Percentiles rank a stretch among this genome's conserved stretches.
Evolutionary conservation across 495 filamentous ascomycete genomes (phyloP).

Genomic region (Neurospora africana): DNA sequence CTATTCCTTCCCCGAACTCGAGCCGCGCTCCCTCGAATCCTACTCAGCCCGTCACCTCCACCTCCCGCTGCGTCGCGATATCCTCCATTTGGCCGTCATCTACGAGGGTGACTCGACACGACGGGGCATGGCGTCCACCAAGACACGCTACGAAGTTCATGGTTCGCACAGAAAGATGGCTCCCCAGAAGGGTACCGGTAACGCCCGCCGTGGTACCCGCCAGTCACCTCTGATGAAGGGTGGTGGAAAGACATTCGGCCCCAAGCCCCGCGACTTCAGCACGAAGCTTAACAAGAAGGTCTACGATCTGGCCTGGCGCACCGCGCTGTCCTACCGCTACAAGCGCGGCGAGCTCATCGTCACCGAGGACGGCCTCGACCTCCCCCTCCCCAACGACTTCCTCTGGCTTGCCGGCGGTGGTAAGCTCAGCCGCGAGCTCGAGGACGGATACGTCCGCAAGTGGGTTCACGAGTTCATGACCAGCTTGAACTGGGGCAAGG

Average conservation of each 20-base stretch:
- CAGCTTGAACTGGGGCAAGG: slow-evolving; percentile 60
- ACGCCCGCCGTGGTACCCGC: slow-evolving; percentile 66
- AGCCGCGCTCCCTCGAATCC: slow-evolving; percentile 66
- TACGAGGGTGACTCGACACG: slow-evolving; percentile 88
- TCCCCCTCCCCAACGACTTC: slow-evolving; percentile 40
- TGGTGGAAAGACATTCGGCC: slow-evolving; percentile 79
- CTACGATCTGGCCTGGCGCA: slow-evolving; percentile 94
- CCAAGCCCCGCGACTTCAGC: slow-evolving; percentile 79
- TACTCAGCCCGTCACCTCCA: slow-evolving; percentile 74
- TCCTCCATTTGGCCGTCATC: slow-evolving; percentile 84
- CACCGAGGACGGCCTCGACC: slow-evolving; percentile 59
- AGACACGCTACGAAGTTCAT: slow-evolving; percentile 74
- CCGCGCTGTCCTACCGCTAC: slow-evolving; percentile 85
- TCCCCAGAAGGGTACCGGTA: slow-evolving; percentile 77
- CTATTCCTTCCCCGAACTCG: slow-evolving; percentile 82
- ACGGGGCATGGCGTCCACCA: slow-evolving; percentile 75
- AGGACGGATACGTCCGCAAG: slow-evolving; percentile 41
- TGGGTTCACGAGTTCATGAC: slow-evolving; percentile 56
- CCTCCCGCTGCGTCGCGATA: slow-evolving; percentile 79
- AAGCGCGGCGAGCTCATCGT: slow-evolving; percentile 75
- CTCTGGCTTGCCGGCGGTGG: slow-evolving; percentile 20
- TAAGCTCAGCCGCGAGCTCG: slow-evolving; percentile 23
- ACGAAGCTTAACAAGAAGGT: slow-evolving; percentile 77
- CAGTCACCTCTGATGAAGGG: slow-evolving; percentile 76
- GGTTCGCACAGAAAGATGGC: slow-evolving; percentile 68